Evolutionary conservation across 108 stramenopile species (phyloP).

Genomic region (Aurantiochytrium sp.): DNA sequence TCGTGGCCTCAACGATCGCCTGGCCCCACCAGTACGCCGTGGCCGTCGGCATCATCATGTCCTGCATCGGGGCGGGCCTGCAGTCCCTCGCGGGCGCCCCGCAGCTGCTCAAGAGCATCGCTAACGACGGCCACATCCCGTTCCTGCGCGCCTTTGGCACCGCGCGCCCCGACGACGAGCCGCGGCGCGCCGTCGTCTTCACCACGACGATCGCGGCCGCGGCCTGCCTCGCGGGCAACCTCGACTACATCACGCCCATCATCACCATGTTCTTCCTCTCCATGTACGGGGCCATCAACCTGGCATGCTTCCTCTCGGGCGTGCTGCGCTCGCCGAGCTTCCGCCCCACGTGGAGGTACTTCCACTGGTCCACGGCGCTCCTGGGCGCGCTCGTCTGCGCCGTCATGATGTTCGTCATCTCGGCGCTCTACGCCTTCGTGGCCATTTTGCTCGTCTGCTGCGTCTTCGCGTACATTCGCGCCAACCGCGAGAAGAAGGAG

Average conservation of each 20-base stretch:
- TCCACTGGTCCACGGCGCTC: slow-evolving; percentile 66
- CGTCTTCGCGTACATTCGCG: slow-evolving; percentile 56
- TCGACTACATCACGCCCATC: slow-evolving; percentile 72
- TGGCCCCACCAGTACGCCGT: slow-evolving; percentile 65
- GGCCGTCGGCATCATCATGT: slow-evolving; percentile 63
- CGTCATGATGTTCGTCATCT: slow-evolving; percentile 57
- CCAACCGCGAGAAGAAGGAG: slow-evolving; percentile 42
- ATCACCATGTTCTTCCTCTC: slow-evolving; percentile 71
- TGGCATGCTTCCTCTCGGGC: slow-evolving; percentile 64
- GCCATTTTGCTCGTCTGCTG: slow-evolving; percentile 40
- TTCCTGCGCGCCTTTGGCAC: slow-evolving; percentile 50
- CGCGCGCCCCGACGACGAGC: slow-evolving; percentile 29
- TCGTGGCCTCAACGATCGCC: slow-evolving; percentile 61
- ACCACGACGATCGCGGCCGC: slow-evolving; percentile 41
- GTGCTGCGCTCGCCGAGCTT: slow-evolving; percentile 65
- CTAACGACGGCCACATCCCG: slow-evolving; percentile 60
- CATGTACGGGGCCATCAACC: slow-evolving; percentile 71
- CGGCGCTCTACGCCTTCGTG: slow-evolving; percentile 48
- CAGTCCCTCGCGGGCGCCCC: slow-evolving; percentile 65
- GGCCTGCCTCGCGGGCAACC: slow-evolving; percentile 63
- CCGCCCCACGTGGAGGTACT: slow-evolving; percentile 69
- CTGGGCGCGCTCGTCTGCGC: slow-evolving; percentile 64
- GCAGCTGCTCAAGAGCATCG: slow-evolving; percentile 61
- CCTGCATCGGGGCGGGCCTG: slow-evolving; percentile 63
- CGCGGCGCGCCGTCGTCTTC: slow-evolving; percentile 40